Percentiles rank a stretch among this genome's conserved stretches.
These are phyloP conservation scores for Scortechinia acanthostroma DNA, from an alignment of 2,329 filamentous ascomycete genomes.

Conservation along the genomic window DNA sequence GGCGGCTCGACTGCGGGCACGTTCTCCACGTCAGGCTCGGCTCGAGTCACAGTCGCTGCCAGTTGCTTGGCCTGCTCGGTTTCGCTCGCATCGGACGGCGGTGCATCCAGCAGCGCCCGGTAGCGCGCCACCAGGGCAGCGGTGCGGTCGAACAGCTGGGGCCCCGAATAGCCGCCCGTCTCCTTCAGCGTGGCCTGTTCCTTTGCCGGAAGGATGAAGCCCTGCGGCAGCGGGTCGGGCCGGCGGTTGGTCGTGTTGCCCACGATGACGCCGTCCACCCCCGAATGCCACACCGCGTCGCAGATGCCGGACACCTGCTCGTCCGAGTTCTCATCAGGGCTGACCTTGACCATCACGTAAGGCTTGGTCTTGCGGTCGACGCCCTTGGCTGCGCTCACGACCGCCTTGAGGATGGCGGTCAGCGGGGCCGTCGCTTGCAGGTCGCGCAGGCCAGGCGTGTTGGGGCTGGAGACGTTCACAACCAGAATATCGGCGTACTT, in stretches of 20 bases:
- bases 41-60: background rate
- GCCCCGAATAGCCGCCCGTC: constrained; percentile 83
- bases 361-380: constrained; percentile 68
- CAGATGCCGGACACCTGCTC: constrained; percentile 82
- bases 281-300: constrained; percentile 73
- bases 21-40: background rate
- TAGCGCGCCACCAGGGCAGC: constrained; percentile 75
- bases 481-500: constrained; percentile 92
- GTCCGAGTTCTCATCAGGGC: constrained; percentile 84
- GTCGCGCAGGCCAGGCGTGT: constrained; percentile 83
- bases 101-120: constrained; percentile 56
- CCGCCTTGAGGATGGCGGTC: constrained; percentile 71
- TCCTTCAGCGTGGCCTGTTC: constrained; percentile 68
- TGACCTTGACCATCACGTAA: constrained; percentile 94
- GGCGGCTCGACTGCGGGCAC: background rate
- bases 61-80: background rate
- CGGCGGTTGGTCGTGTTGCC: constrained; percentile 92
- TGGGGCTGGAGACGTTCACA: constrained; percentile 94
- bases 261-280: constrained; percentile 91
- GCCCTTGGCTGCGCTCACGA: constrained; percentile 70
- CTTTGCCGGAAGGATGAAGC: constrained; percentile 52
- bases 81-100: background rate
- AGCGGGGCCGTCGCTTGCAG: constrained; percentile 80
- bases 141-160: constrained; percentile 78
- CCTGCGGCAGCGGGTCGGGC: constrained; percentile 60